These are phyloP conservation scores for Adiantum capillusveneris DNA, from an alignment of 75 land plant species.

Conservation along the genomic window DNA sequence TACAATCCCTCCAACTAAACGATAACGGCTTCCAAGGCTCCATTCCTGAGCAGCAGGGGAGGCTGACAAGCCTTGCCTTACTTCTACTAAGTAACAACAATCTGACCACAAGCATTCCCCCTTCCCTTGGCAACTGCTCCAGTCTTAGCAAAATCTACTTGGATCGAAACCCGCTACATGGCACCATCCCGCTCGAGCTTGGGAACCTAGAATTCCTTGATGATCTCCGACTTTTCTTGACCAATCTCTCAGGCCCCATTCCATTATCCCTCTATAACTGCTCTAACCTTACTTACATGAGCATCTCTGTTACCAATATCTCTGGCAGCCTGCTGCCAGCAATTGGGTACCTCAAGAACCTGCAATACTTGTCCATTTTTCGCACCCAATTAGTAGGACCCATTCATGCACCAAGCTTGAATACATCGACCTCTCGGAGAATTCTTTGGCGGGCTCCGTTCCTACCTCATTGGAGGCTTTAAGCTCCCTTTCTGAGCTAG, in stretches of 20 bases:
- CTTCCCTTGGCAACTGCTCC: constrained; percentile 3
- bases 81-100: constrained; percentile 8
- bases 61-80: constrained; percentile 1
- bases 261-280: not conserved
- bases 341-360: constrained; percentile 11
- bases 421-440: constrained; percentile 20
- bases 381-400: constrained; percentile 11
- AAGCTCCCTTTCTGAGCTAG: not conserved
- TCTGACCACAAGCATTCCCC: constrained; percentile 8
- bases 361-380: constrained; percentile 8
- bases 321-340: constrained; percentile 2
- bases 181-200: constrained; percentile 8
- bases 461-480: constrained; percentile 13
- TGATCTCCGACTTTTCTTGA: not conserved
- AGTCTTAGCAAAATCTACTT: constrained; percentile 8
- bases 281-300: not conserved
- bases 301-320: constrained; percentile 7
- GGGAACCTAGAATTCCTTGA: not conserved
- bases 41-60: constrained; percentile 7
- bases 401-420: constrained; percentile 5
- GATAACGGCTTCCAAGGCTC: constrained; percentile 10
- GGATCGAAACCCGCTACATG: constrained; percentile 12
- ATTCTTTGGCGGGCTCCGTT: constrained; percentile 42
- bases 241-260: constrained; percentile 10
- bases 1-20: constrained; percentile 2